Percentiles rank a stretch among this genome's conserved stretches.
phyloP scores from a whole-genome alignment of 306 rosid species.

The Casuarina equisetifolia region DNA sequence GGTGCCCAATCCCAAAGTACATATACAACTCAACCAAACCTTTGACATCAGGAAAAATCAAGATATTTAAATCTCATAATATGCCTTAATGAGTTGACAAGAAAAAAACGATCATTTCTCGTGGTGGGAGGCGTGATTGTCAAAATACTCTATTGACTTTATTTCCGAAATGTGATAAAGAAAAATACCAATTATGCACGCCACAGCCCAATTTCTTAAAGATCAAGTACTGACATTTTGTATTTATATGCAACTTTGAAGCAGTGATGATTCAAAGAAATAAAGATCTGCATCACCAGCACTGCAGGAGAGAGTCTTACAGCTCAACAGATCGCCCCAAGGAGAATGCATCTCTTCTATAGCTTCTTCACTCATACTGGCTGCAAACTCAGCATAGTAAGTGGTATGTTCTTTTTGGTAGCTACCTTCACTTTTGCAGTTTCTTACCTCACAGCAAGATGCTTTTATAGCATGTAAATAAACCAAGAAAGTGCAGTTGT shows the following conservation, averaged over 20 bases:
- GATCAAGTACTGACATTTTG: neutral
- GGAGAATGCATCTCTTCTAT: slow-evolving; percentile 71
- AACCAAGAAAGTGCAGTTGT: slow-evolving; percentile 72
- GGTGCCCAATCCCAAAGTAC: too few relatives aligned
- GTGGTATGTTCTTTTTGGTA: slow-evolving; percentile 33
- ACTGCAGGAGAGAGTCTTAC: slow-evolving; percentile 78
- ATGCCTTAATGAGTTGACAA: too few relatives aligned
- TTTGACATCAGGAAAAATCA: too few relatives aligned
- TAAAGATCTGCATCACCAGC: slow-evolving; percentile 52
- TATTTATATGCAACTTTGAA: neutral
- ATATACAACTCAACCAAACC: too few relatives aligned
- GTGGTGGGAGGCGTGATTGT: too few relatives aligned
- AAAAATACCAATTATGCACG: neutral
- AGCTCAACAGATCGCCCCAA: slow-evolving; percentile 71
- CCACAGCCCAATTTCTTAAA: too few relatives aligned
- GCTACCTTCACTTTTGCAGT: slow-evolving; percentile 53
- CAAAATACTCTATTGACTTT: too few relatives aligned
- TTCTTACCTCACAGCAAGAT: slow-evolving; percentile 59
- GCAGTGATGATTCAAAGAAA: neutral
- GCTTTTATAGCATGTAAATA: slow-evolving; percentile 64
- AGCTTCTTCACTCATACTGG: slow-evolving; percentile 47
- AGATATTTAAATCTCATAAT: too few relatives aligned
- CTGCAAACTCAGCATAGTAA: slow-evolving; percentile 43
- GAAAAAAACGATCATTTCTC: too few relatives aligned
- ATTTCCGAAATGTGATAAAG: slow-evolving; percentile 14